Evolutionary conservation across 352 stramenopile genomes (phyloP).

Genomic region (Phytophthora capsici): DNA sequence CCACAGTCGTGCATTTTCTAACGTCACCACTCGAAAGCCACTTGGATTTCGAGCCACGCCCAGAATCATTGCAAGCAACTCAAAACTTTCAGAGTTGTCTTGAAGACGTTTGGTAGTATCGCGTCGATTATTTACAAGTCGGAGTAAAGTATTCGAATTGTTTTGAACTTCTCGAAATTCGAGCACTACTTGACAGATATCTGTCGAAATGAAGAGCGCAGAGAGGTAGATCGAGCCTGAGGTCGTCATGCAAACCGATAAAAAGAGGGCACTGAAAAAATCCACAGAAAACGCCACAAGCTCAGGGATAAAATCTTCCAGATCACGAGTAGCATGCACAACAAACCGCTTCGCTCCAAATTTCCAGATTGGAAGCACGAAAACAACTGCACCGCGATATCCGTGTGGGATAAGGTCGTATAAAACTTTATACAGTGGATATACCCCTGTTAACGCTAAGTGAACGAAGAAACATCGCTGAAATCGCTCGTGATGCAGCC

Average conservation of each 20-base stretch:
- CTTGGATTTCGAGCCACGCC: constrained; percentile 15
- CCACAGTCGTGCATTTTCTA: constrained; percentile 14
- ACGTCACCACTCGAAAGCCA: constrained; percentile 3
- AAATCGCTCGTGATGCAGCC: constrained; percentile 12
- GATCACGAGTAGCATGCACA: constrained; percentile 7
- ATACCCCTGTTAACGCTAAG: constrained; percentile 17
- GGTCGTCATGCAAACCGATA: constrained; percentile 31
- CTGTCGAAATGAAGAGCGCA: constrained; percentile 16
- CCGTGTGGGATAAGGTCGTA: constrained; percentile 18
- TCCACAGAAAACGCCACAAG: constrained; percentile 25
- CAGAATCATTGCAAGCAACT: constrained; percentile 14
- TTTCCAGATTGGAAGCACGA: constrained; percentile 26
- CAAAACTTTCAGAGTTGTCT: neutral
- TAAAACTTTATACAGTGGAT: constrained; percentile 28
- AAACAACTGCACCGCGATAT: constrained; percentile 5
- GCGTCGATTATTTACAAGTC: constrained; percentile 2
- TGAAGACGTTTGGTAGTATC: neutral
- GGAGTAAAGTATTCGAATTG: constrained; percentile 8
- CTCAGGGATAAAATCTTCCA: constrained; percentile 29
- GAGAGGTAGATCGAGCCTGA: constrained; percentile 14
- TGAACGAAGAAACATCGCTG: constrained; percentile 12
- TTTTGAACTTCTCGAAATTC: constrained; percentile 25
- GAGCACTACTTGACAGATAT: constrained; percentile 9
- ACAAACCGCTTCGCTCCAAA: constrained; percentile 24
- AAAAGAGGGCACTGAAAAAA: constrained; percentile 31